These are phyloP conservation scores for Boletus bicolor DNA, from an alignment of 768 basidiomycete species.

Conservation along the genomic window DNA sequence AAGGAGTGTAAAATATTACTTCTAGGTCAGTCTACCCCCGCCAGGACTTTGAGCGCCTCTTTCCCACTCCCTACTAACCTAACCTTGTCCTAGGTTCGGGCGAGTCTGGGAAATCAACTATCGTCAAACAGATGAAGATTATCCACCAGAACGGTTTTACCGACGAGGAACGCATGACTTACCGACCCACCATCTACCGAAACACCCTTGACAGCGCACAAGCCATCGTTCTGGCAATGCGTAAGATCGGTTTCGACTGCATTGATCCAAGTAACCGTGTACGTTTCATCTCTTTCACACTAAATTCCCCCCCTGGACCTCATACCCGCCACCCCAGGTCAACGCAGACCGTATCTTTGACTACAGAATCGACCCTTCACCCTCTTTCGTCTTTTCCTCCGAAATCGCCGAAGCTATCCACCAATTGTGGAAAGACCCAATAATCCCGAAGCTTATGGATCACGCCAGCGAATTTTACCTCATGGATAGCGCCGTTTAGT, in stretches of 20 bases:
- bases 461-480: slow-evolving; percentile 80
- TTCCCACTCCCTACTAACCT: slow-evolving; percentile 1
- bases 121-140: slow-evolving; percentile 99
- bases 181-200: slow-evolving; percentile 75
- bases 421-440: slow-evolving; percentile 67
- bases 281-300: neutral
- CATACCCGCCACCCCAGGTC: slow-evolving; percentile 27
- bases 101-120: slow-evolving; percentile 92
- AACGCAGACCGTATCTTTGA: slow-evolving; percentile 63
- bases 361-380: slow-evolving; percentile 44
- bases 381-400: slow-evolving; percentile 48
- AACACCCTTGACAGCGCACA: slow-evolving; percentile 90
- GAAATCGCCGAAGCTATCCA: slow-evolving; percentile 69
- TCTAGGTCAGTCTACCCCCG: slow-evolving; percentile 59
- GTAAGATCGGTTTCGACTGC: slow-evolving; percentile 81
- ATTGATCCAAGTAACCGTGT: slow-evolving; percentile 60
- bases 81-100: slow-evolving; percentile 67
- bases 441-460: slow-evolving; percentile 50
- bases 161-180: slow-evolving; percentile 69
- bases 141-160: slow-evolving; percentile 93
- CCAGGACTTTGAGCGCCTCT: slow-evolving; percentile 8
- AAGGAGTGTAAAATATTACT: slow-evolving; percentile 92
- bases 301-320: neutral
- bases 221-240: slow-evolving; percentile 79
- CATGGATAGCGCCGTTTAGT: slow-evolving; percentile 95